These are phyloP conservation scores for Nakazawaea anatomiae DNA, from an alignment of 805 yeast genomes.

Conservation along the genomic window DNA sequence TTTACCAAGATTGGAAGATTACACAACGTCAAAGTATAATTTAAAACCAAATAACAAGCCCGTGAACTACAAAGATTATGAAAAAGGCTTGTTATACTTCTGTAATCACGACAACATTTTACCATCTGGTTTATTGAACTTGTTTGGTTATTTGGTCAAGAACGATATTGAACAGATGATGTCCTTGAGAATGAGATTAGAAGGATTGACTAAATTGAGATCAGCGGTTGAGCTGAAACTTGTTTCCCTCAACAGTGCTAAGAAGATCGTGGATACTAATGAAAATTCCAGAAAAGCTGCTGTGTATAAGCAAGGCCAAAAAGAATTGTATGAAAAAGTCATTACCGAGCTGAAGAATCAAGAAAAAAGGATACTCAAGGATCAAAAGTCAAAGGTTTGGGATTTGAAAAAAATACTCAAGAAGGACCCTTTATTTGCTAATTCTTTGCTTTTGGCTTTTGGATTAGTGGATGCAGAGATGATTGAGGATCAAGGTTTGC, in stretches of 20 bases:
- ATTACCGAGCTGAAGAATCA: slow-evolving; percentile 31
- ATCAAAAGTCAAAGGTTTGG: slow-evolving; percentile 26
- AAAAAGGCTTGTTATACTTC: slow-evolving; percentile 16
- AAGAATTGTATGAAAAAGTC: slow-evolving; percentile 28
- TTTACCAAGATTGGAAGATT: slow-evolving; percentile 22
- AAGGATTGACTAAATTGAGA: slow-evolving; percentile 53
- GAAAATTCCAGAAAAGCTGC: slow-evolving; percentile 20
- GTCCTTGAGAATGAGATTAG: slow-evolving; percentile 49
- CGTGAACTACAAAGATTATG: slow-evolving; percentile 6
- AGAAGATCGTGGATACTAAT: not conserved
- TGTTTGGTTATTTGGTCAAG: slow-evolving; percentile 50
- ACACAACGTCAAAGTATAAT: slow-evolving; percentile 19
- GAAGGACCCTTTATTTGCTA: slow-evolving; percentile 46
- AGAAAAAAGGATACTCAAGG: slow-evolving; percentile 35
- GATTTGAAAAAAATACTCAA: slow-evolving; percentile 34
- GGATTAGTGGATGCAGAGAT: slow-evolving; percentile 54
- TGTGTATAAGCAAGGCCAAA: slow-evolving; percentile 36
- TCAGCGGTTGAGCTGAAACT: slow-evolving; percentile 47
- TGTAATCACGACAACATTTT: slow-evolving; percentile 24
- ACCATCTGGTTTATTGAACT: slow-evolving; percentile 40
- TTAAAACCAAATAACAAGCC: slow-evolving; percentile 1
- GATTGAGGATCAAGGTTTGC: slow-evolving; percentile 37
- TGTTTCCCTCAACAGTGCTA: slow-evolving; percentile 22
- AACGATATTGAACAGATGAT: slow-evolving; percentile 37
- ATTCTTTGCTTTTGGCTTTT: slow-evolving; percentile 47